phyloP scores from a whole-genome alignment of 176 grass and related monocot genomes.

The Microstegium vimineum region DNA sequence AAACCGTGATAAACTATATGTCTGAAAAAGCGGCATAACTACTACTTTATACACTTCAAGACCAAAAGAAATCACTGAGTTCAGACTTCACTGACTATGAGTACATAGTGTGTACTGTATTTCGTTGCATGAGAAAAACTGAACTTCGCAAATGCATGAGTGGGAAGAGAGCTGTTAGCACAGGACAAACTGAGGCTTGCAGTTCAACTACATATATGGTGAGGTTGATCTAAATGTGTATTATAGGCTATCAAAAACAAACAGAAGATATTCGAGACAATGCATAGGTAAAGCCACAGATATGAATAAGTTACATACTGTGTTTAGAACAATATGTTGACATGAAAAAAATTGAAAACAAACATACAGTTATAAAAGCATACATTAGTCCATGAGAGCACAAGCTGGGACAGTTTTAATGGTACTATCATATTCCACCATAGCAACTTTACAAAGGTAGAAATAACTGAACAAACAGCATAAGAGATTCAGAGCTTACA shows the following conservation, averaged over 20 bases:
- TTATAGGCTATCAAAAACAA: neutral
- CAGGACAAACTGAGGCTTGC: neutral
- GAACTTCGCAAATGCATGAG: neutral
- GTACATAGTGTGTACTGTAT: neutral
- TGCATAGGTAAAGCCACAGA: neutral
- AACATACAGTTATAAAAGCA: neutral
- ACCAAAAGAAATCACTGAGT: neutral
- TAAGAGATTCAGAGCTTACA: slow-evolving; percentile 66
- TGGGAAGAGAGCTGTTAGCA: neutral
- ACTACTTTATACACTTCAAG: neutral
- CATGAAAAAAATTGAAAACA: neutral
- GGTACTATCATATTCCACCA: neutral
- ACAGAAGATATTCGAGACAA: neutral
- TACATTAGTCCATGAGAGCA: neutral
- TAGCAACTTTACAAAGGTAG: neutral
- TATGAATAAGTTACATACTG: neutral
- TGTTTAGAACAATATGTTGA: neutral
- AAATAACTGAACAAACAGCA: slow-evolving; percentile 1
- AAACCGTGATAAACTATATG: neutral
- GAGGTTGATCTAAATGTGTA: neutral
- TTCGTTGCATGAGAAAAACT: neutral
- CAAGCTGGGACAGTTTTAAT: neutral
- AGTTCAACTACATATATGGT: neutral
- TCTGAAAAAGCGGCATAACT: neutral
- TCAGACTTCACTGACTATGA: neutral